Base-by-base conservation (phyloP, 768 basidiomycete genomes). In the Cystofilobasidium bisporidii region DNA sequence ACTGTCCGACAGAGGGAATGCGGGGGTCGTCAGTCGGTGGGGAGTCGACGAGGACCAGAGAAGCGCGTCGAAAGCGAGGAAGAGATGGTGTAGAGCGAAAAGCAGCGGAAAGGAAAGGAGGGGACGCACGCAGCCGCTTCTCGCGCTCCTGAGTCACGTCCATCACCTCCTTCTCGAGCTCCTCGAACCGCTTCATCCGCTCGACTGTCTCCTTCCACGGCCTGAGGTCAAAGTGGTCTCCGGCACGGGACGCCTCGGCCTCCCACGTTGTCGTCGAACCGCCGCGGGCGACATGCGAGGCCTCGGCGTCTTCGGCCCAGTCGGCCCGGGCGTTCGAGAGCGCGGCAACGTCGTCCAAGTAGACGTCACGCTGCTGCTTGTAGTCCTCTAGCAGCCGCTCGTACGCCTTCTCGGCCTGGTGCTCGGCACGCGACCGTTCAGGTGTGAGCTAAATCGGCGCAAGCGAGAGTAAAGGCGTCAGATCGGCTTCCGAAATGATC, bases 121-220 rank as follows among this genome's bases (percentile, higher is more conserved):
- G 20, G 50, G 50, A 53, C 50, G n/a, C 24, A 53, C 50, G 3
- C 5, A 53, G 9, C 50, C 20, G 9, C 6, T 24, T 17, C 50
- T 10, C 12, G 65, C 57, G 61, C 55, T 38, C 67, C 45, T 33
- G 30, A 22, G 65, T 65, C 22, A 71, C 71, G 50, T 70, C 69
- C 64, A 76, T 75, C 14, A 75, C 73, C 73, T 77, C 76, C 58
- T 75, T 75, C 50, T 53, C 50, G 24, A 53, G 28, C 50, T 4
- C 24, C 50, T 53, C 50, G 26, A 53, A 53, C 50, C 3, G 6
- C n/a, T 28, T 24, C 10, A 53, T 53, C 6, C 50, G 50, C 10
- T 30, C 50, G 28, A 53, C 50, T 4, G 50, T 28, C 10, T 53
- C 50, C 50, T 9, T 5, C 50, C 50, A 53, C 11, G 50, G 50